Evolutionary conservation across 805 yeast genomes (phyloP).

Genomic region (Saccharomyces kudriavzevii): DNA sequence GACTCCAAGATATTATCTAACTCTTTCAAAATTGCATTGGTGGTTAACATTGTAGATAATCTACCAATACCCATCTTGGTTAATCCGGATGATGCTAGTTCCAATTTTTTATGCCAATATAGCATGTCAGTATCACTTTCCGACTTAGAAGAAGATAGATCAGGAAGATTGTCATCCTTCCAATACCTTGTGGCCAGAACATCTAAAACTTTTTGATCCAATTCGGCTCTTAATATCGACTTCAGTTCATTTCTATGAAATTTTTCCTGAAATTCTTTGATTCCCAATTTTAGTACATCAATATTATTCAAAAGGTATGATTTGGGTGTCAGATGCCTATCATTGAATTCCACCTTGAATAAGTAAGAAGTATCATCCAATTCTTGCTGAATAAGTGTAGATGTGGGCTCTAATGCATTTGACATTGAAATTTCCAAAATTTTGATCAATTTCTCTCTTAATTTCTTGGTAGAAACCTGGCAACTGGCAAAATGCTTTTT

Average conservation of each 20-base stretch:
- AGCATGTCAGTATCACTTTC: slow-evolving; percentile 45
- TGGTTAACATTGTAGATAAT: slow-evolving; percentile 71
- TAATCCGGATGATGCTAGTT: slow-evolving; percentile 69
- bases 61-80: slow-evolving; percentile 95
- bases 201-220: slow-evolving; percentile 86
- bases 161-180: slow-evolving; percentile 48
- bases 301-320: slow-evolving; percentile 88
- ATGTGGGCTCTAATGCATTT: slow-evolving; percentile 77
- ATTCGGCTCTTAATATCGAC: slow-evolving; percentile 66
- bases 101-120: slow-evolving; percentile 84
- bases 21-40: slow-evolving; percentile 72
- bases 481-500: slow-evolving; percentile 55
- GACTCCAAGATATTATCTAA: slow-evolving; percentile 62
- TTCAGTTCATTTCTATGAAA: slow-evolving; percentile 79
- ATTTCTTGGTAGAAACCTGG: slow-evolving; percentile 62
- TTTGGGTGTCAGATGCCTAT: slow-evolving; percentile 86
- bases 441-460: slow-evolving; percentile 74
- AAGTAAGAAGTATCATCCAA: slow-evolving; percentile 87
- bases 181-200: slow-evolving; percentile 85
- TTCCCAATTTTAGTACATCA: slow-evolving; percentile 74
- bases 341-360: slow-evolving; percentile 95
- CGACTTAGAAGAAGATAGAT: slow-evolving; percentile 45
- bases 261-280: slow-evolving; percentile 76
- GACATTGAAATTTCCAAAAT: slow-evolving; percentile 91
- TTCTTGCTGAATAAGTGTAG: slow-evolving; percentile 76